A percentile compares a stretch with the other conserved stretches of the same genome.
Conservation (phyloP, 2,329 filamentous ascomycete genomes). For the Colletotrichum agaves region DNA sequence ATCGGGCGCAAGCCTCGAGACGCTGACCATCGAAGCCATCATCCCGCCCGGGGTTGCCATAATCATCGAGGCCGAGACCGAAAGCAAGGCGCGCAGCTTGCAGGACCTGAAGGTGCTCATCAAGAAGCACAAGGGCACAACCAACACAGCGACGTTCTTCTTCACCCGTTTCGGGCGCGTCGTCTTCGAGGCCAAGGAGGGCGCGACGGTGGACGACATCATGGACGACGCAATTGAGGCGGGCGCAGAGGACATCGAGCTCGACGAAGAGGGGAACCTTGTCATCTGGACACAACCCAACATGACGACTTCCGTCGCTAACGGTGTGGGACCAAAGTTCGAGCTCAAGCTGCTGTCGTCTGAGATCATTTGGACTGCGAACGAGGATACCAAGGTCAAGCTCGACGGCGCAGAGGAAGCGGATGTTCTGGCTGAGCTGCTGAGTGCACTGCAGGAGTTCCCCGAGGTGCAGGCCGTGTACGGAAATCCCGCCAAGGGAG, state of each 20-base stretch:
- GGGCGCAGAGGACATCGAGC: constrained; percentile 78
- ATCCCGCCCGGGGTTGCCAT: constrained; percentile 80
- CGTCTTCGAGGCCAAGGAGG: constrained; percentile 68
- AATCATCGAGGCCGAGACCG: constrained; percentile 87
- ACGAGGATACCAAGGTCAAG: constrained; percentile 78
- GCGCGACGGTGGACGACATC: constrained; percentile 71
- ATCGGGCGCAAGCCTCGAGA: constrained; percentile 80
- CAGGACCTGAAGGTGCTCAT: constrained; percentile 78
- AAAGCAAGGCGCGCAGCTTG: constrained; percentile 79
- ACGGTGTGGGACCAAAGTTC: constrained; percentile 54
- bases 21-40: constrained; percentile 81
- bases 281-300: constrained; percentile 39
- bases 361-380: constrained; percentile 87
- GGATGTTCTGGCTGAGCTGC: constrained; percentile 67
- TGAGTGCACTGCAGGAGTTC: constrained; percentile 71
- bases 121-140: constrained; percentile 76
- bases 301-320: constrained; percentile 34
- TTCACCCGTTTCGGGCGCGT: constrained; percentile 85
- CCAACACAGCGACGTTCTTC: constrained; percentile 77
- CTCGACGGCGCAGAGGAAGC: constrained; percentile 68
- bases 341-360: constrained; percentile 76
- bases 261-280: constrained; percentile 37
- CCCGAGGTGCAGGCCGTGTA: constrained; percentile 83
- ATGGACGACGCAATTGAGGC: constrained; percentile 87
- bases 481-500: constrained; percentile 70